Evolutionary conservation across 2,329 filamentous ascomycete species (phyloP).

Genomic region (Cladosporium oxysporum): DNA sequence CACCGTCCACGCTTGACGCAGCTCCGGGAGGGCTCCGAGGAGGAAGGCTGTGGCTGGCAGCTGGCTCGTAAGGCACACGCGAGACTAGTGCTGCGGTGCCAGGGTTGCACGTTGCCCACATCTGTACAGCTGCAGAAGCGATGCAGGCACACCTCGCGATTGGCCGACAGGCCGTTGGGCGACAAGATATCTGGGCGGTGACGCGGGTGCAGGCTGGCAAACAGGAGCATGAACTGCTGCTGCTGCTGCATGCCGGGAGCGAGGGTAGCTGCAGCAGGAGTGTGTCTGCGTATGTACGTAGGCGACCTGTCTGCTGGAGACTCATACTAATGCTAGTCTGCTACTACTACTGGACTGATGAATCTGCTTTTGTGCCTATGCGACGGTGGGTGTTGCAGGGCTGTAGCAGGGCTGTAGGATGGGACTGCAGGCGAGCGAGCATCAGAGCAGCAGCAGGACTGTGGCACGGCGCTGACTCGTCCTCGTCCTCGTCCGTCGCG

Average conservation of each 20-base stretch:
- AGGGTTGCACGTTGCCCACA: conserved; percentile 16
- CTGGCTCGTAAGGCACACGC: conserved; percentile 7
- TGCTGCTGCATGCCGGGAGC: conserved; percentile 4
- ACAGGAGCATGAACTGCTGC: conserved; percentile 7
- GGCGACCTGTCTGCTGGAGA: neutral
- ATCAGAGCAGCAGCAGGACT: conserved; percentile 2
- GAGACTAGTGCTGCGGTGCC: neutral
- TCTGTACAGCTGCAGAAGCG: conserved; percentile 16
- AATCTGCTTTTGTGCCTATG: neutral
- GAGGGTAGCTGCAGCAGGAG: neutral
- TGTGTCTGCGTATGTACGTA: neutral
- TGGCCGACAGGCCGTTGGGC: conserved; percentile 7
- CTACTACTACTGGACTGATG: neutral
- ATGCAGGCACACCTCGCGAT: conserved; percentile 10
- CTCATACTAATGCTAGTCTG: neutral
- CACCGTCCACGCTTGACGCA: neutral
- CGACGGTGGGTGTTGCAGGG: neutral
- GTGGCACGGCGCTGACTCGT: conserved; percentile 10
- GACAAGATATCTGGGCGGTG: conserved; percentile 6
- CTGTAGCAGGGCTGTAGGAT: neutral
- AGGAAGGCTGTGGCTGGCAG: neutral
- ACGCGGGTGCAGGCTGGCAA: conserved; percentile 5
- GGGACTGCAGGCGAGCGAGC: neutral
- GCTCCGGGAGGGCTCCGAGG: neutral
- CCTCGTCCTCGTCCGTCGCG: neutral